Evolutionary conservation across 2,329 filamentous ascomycete genomes (phyloP).

Genomic region (Colletotrichum sp.): DNA sequence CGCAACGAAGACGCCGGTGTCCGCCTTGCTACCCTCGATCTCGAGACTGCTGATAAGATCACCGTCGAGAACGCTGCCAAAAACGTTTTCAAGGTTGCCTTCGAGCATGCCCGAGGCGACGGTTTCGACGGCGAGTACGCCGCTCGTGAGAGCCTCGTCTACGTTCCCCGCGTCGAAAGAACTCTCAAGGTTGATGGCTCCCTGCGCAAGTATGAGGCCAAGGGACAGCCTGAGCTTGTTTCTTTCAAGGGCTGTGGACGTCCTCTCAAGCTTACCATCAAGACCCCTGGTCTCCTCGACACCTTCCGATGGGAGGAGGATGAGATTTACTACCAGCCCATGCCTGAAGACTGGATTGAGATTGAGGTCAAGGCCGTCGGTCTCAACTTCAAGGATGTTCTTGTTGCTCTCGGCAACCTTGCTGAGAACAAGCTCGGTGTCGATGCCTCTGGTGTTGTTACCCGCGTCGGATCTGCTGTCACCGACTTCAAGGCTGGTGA

Average conservation of each 20-base stretch:
- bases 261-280: constrained; percentile 23
- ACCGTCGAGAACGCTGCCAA: background rate
- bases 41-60: background rate
- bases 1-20: constrained; percentile 22
- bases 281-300: constrained; percentile 26
- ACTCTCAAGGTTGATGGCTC: background rate
- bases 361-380: constrained; percentile 31
- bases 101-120: background rate
- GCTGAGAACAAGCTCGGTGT: constrained; percentile 27
- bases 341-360: constrained; percentile 21
- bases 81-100: background rate
- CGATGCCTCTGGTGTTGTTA: constrained; percentile 37
- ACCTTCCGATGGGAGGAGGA: constrained; percentile 29
- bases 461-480: constrained; percentile 33
- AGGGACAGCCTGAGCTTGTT: constrained; percentile 10
- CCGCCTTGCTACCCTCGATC: constrained; percentile 11
- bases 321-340: background rate
- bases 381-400: constrained; percentile 31
- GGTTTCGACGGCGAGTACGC: constrained; percentile 3
- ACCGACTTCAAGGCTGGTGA: constrained; percentile 34
- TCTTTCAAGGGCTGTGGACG: constrained; percentile 10
- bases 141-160: background rate
- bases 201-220: constrained; percentile 1
- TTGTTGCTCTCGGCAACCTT: constrained; percentile 30
- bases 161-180: constrained; percentile 7